phyloP scores from a whole-genome alignment of 495 filamentous ascomycete genomes.

The Amniculicola lignicola region DNA sequence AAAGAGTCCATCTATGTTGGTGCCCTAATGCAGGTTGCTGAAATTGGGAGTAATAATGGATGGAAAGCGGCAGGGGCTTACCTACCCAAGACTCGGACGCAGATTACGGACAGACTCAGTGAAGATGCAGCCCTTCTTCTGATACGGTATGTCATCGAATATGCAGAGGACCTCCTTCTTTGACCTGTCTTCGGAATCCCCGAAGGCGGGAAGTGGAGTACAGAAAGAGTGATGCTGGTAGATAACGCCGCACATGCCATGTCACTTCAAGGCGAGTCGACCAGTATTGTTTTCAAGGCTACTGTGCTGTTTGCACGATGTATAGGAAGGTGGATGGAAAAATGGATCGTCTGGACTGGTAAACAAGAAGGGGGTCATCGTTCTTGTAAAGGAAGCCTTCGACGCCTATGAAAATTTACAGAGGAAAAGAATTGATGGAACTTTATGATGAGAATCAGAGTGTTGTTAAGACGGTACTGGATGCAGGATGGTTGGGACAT shows the following conservation, averaged over 20 bases:
- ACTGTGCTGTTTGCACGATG: slow-evolving; percentile 55
- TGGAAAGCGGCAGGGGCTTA: slow-evolving; percentile 48
- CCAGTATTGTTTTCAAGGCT: slow-evolving; percentile 61
- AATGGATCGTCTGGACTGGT: no score
- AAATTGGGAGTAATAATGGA: slow-evolving; percentile 51
- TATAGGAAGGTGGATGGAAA: slow-evolving; percentile 41
- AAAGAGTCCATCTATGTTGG: slow-evolving; percentile 52
- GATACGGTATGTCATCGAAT: slow-evolving; percentile 50
- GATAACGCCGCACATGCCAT: slow-evolving; percentile 64
- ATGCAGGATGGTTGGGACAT: slow-evolving; percentile 44
- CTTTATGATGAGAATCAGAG: slow-evolving; percentile 52
- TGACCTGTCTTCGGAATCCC: slow-evolving; percentile 59
- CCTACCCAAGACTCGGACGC: slow-evolving; percentile 41
- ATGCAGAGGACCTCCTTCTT: slow-evolving; percentile 53
- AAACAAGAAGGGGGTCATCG: slow-evolving; percentile 30
- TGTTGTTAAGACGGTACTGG: slow-evolving; percentile 45
- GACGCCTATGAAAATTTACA: slow-evolving; percentile 53
- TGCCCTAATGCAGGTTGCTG: slow-evolving; percentile 52
- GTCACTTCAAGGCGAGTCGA: slow-evolving; percentile 61
- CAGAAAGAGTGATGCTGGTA: slow-evolving; percentile 50
- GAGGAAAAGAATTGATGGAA: slow-evolving; percentile 49
- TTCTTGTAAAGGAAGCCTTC: slow-evolving; percentile 47
- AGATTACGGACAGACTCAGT: slow-evolving; percentile 51
- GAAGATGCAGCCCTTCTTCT: slow-evolving; percentile 45
- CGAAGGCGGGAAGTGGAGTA: slow-evolving; percentile 52